These are phyloP conservation scores for Cercospora citrullina DNA, from an alignment of 2,329 filamentous ascomycete genomes.

Conservation along the genomic window DNA sequence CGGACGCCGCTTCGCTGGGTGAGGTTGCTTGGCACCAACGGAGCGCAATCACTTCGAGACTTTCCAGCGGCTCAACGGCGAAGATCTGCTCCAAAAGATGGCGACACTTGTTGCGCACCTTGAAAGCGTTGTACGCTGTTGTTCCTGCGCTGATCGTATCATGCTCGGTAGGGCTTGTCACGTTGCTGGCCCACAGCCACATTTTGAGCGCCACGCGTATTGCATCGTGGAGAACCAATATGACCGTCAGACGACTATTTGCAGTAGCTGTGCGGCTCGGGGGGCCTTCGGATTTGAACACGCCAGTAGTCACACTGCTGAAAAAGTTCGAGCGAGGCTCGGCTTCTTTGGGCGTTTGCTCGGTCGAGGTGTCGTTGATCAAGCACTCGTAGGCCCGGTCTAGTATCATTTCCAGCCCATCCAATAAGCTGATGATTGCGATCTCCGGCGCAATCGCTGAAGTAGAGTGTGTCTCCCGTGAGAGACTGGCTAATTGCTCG, in stretches of 20 bases:
- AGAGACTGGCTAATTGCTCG: conserved; percentile 65
- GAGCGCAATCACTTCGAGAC: conserved; percentile 84
- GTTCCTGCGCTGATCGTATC: conserved; percentile 66
- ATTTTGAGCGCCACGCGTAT: conserved; percentile 89
- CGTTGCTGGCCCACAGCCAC: conserved; percentile 85
- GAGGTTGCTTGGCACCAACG: conserved; percentile 67
- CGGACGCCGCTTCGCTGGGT: conserved; percentile 48
- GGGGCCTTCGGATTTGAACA: conserved; percentile 76
- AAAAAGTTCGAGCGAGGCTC: conserved; percentile 80
- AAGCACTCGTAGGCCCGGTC: conserved; percentile 83
- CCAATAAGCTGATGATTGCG: conserved; percentile 59
- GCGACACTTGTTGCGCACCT: conserved; percentile 85
- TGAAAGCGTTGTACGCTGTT: conserved; percentile 89
- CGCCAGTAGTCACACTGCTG: conserved; percentile 88
- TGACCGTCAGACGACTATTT: conserved; percentile 87
- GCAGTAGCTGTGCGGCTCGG: conserved; percentile 75
- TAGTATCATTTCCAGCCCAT: conserved; percentile 86
- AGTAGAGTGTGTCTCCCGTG: conserved; percentile 40
- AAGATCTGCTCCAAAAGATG: conserved; percentile 91
- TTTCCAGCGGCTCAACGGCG: conserved; percentile 86
- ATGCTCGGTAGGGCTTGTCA: conserved; percentile 56
- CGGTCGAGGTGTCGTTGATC: conserved; percentile 70
- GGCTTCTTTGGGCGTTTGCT: conserved; percentile 70
- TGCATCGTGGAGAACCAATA: conserved; percentile 95
- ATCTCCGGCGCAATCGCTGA: conserved; percentile 29